Evolutionary conservation across 2,329 filamentous ascomycete genomes (phyloP).

Genomic region (Ciborinia camelliae): DNA sequence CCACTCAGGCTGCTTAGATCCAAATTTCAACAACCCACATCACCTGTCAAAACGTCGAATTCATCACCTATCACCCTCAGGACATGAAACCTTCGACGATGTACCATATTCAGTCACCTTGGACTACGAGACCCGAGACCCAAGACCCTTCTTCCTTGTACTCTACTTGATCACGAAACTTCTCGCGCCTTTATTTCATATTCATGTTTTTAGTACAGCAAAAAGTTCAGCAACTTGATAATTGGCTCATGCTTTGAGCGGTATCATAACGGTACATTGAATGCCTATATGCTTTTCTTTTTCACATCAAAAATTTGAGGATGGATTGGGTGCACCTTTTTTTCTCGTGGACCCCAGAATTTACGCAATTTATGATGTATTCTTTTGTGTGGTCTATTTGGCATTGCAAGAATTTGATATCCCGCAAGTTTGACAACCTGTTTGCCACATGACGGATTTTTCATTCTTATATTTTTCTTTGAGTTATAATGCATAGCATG

Average conservation of each 20-base stretch:
- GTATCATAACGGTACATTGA: conserved; percentile 13
- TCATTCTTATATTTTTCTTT: conserved; percentile 6
- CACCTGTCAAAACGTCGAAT: conserved; percentile 12
- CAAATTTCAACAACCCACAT: background rate
- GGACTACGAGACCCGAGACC: conserved; percentile 15
- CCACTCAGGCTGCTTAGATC: conserved; percentile 23
- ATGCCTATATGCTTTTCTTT: conserved; percentile 16
- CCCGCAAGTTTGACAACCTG: background rate
- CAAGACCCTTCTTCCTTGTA: conserved; percentile 16
- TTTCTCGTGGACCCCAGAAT: conserved; percentile 16
- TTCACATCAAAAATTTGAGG: conserved; percentile 9
- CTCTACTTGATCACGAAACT: conserved; percentile 17
- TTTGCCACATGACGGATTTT: background rate
- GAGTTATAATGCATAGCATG: conserved; percentile 12
- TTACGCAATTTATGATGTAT: conserved; percentile 16
- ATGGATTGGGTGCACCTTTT: conserved; percentile 16
- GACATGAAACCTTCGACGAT: conserved; percentile 16
- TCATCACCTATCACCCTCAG: background rate
- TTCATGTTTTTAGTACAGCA: conserved; percentile 17
- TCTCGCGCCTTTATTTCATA: background rate
- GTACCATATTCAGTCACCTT: conserved; percentile 20
- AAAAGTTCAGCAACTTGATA: conserved; percentile 19
- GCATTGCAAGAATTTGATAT: conserved; percentile 13
- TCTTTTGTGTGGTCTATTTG: conserved; percentile 7
- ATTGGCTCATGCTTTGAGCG: conserved; percentile 13